Evolutionary conservation across 805 yeast species (phyloP).

Genomic region (Hanseniaspora pseudoguilliermondii): DNA sequence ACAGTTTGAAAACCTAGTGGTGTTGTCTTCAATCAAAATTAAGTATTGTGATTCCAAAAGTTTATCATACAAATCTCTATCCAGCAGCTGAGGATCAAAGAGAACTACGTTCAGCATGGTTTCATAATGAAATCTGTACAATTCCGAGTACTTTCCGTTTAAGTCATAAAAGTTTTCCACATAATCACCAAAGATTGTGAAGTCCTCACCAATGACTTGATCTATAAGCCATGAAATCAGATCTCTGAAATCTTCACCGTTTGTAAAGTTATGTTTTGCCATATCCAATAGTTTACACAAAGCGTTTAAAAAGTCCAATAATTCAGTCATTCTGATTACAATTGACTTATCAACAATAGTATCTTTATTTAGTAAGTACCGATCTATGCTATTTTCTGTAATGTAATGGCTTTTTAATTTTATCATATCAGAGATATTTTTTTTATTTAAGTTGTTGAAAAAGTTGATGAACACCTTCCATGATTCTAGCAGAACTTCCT

Average conservation of each 20-base stretch:
- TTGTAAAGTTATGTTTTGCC: background rate
- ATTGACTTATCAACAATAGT: background rate
- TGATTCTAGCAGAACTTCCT: background rate
- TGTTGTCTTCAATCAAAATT: background rate
- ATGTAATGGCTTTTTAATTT: background rate
- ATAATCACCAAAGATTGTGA: background rate
- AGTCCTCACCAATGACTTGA: slow-evolving; percentile 5
- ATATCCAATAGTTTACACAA: background rate
- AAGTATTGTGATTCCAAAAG: slow-evolving; percentile 12
- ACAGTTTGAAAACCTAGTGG: background rate
- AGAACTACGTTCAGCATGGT: background rate
- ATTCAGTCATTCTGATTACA: background rate
- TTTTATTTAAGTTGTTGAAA: background rate
- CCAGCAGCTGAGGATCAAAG: background rate
- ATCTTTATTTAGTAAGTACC: background rate
- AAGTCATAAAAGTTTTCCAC: slow-evolving; percentile 8
- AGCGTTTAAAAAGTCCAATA: slow-evolving; percentile 2
- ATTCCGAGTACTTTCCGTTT: background rate
- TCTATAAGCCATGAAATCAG: slow-evolving; percentile 6
- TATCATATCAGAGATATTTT: slow-evolving; percentile 1
- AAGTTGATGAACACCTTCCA: background rate
- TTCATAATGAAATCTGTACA: slow-evolving; percentile 5
- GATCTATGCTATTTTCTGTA: background rate
- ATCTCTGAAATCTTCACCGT: background rate
- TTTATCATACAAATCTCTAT: slow-evolving; percentile 7